Conservation (phyloP, 768 basidiomycete genomes). For the Suillus clintonianus region DNA sequence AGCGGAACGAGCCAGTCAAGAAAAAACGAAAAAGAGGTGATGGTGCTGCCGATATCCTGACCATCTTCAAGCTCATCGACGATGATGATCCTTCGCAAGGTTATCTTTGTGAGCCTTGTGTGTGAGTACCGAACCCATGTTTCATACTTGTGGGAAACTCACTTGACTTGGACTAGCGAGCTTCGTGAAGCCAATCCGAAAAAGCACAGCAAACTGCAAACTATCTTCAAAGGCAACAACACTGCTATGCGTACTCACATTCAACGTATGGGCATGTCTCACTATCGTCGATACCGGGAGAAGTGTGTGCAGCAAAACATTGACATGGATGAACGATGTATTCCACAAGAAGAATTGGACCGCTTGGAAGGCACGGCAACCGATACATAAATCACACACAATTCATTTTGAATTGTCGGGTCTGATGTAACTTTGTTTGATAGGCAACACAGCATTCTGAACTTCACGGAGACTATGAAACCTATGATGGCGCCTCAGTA, state of each 20-base stretch:
- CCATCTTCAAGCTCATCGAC: not conserved
- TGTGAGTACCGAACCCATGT: not conserved
- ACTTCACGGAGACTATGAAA: not conserved
- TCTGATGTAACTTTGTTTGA: not conserved
- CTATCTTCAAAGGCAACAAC: not conserved
- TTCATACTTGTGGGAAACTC: not conserved
- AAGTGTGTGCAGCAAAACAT: not conserved
- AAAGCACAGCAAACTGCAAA: not conserved
- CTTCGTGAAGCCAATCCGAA: not conserved
- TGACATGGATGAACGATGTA: not conserved
- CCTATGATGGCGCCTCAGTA: no score
- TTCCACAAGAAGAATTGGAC: not conserved
- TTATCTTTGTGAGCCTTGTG: not conserved
- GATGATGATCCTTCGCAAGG: not conserved
- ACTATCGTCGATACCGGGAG: not conserved
- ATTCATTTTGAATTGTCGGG: not conserved
- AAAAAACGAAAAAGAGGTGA: not conserved
- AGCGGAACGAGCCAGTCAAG: not conserved
- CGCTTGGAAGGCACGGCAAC: not conserved
- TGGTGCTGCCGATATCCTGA: not conserved
- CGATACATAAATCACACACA: not conserved
- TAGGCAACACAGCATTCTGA: not conserved
- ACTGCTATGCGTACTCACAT: not conserved
- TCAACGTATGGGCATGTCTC: not conserved
- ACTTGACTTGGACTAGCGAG: not conserved